These are phyloP conservation scores for Cutaneotrichosporon cutaneum DNA, from an alignment of 1,284 basidiomycete genomes.

Conservation along the genomic window DNA sequence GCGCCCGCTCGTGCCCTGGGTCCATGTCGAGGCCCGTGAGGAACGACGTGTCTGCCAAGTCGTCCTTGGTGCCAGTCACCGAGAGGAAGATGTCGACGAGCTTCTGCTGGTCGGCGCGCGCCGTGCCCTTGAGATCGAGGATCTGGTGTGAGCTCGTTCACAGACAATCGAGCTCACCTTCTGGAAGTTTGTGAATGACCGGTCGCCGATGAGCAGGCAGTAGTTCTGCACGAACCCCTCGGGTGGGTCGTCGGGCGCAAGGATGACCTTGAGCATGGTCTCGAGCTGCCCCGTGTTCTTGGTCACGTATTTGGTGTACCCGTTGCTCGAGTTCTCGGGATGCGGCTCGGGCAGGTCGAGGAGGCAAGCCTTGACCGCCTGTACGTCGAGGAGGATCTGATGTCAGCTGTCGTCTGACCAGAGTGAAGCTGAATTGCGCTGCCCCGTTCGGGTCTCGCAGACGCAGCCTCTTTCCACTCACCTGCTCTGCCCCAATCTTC, in stretches of 20 bases:
- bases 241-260: constrained; percentile 84
- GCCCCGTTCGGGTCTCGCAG: too few species aligned
- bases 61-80: constrained; percentile 80
- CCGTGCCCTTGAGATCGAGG: constrained; percentile 90
- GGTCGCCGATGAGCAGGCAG: constrained; percentile 84
- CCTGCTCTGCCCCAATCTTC: constrained; percentile 78
- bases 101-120: constrained; percentile 78
- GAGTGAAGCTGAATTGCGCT: too few species aligned
- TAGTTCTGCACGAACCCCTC: constrained; percentile 94
- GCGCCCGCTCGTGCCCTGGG: constrained; percentile 31
- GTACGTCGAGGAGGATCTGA: constrained; percentile 87
- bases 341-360: constrained; percentile 66
- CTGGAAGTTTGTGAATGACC: constrained; percentile 93
- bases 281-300: constrained; percentile 80
- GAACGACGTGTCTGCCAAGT: constrained; percentile 84
- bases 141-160: constrained; percentile 60
- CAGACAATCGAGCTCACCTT: constrained; percentile 61
- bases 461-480: too few species aligned
- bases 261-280: constrained; percentile 87
- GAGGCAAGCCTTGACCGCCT: constrained; percentile 76
- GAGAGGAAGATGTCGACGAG: constrained; percentile 88
- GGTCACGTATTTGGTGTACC: constrained; percentile 72
- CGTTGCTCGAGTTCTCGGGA: constrained; percentile 40
- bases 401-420: background rate
- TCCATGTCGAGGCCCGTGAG: constrained; percentile 93